Evolutionary conservation across 208 protist genomes (phyloP).

Genomic region (Acanthamoeba healyi): DNA sequence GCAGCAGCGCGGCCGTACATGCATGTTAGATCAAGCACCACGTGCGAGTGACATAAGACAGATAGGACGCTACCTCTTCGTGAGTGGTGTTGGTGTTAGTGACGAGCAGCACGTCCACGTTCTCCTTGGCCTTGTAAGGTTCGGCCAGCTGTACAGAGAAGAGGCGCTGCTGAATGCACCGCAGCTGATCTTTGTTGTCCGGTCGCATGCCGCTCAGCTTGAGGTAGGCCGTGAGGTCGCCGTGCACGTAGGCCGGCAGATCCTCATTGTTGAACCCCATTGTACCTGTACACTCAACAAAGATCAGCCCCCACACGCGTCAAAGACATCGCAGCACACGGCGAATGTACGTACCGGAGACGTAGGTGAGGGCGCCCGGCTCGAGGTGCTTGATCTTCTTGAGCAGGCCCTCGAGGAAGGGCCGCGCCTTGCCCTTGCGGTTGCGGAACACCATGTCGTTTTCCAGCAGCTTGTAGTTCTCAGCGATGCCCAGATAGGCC

Average conservation of each 20-base stretch:
- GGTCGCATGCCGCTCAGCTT: not conserved
- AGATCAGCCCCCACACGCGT: not conserved
- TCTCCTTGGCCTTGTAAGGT: not conserved
- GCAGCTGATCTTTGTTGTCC: not conserved
- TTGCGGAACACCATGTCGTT: conserved; percentile 29
- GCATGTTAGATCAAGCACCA: not conserved
- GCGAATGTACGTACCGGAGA: not conserved
- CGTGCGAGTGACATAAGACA: no score
- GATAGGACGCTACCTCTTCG: conserved; percentile 51
- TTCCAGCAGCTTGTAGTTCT: not conserved
- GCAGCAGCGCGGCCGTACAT: not conserved
- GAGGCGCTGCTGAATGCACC: conserved; percentile 40
- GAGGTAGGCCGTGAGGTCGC: conserved; percentile 12
- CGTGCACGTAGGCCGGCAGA: conserved; percentile 34
- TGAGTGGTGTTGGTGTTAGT: conserved; percentile 58
- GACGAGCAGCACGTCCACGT: conserved; percentile 19
- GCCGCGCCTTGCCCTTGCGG: not conserved
- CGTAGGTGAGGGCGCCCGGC: conserved; percentile 4
- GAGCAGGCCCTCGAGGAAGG: conserved; percentile 45
- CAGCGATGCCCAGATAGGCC: conserved; percentile 5
- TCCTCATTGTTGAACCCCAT: conserved; percentile 63
- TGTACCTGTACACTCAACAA: not conserved
- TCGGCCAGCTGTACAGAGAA: conserved; percentile 15
- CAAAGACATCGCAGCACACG: not conserved
- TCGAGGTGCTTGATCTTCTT: conserved; percentile 5